Conservation (phyloP, 176 grass and related monocot species). For the Carex myosuroides region DNA sequence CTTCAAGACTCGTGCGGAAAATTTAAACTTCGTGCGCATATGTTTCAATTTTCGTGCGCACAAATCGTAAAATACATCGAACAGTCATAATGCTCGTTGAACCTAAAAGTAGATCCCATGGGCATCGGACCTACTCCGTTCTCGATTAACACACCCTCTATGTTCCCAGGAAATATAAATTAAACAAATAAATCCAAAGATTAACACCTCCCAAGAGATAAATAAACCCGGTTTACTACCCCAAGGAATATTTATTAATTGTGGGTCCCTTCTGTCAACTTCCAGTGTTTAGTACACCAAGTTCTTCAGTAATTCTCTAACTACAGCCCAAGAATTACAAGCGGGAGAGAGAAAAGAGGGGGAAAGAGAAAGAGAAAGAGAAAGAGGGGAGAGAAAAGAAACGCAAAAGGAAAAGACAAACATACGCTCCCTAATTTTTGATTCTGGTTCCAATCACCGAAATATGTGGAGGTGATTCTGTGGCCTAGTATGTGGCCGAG, state of each 20-base stretch:
- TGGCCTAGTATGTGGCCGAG: constrained; percentile 8
- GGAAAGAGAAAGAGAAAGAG: neutral
- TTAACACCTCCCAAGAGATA: neutral
- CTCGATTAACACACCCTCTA: neutral
- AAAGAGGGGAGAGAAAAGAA: neutral
- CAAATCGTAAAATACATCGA: no score
- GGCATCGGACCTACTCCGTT: no score
- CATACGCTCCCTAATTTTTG: neutral
- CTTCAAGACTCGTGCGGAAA: no score
- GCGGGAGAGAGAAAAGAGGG: neutral
- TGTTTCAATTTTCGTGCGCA: no score
- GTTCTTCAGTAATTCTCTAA: neutral
- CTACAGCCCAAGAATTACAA: neutral
- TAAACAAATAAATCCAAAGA: neutral
- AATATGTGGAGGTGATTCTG: constrained; percentile 22
- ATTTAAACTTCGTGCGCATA: no score
- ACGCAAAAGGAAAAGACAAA: neutral
- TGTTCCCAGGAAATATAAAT: neutral
- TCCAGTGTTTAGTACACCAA: neutral
- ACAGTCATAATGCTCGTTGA: no score
- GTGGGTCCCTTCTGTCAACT: neutral
- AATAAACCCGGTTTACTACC: neutral
- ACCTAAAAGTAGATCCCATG: no score
- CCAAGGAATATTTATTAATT: neutral
- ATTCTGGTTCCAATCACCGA: neutral